These are phyloP conservation scores for Lactarius vividus DNA, from an alignment of 768 basidiomycete species.

Conservation along the genomic window DNA sequence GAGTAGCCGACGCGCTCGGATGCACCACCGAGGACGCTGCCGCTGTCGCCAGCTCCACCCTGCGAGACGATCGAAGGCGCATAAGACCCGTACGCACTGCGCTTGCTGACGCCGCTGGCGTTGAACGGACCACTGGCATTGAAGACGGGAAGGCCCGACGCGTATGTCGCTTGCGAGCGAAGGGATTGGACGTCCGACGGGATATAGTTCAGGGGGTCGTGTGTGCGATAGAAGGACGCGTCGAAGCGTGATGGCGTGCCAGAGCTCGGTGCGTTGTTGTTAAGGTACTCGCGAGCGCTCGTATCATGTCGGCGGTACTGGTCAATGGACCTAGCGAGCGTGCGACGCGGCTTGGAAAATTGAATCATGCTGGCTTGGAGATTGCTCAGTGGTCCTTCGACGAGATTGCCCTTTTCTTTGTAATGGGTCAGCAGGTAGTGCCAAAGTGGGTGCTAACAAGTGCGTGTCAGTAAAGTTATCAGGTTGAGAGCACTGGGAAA, in stretches of 20 bases:
- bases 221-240: slow-evolving; percentile 91
- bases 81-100: slow-evolving; percentile 75
- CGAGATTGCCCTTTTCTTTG: slow-evolving; percentile 91
- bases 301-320: slow-evolving; percentile 93
- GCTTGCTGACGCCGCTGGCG: slow-evolving; percentile 57
- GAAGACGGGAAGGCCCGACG: slow-evolving; percentile 88
- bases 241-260: slow-evolving; percentile 96
- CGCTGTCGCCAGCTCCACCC: slow-evolving; percentile 64
- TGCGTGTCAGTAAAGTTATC: slow-evolving; percentile 24
- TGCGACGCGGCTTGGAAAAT: slow-evolving; percentile 94
- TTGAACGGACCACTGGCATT: slow-evolving; percentile 66
- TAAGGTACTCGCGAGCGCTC: slow-evolving; percentile 76
- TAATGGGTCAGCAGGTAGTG: slow-evolving; percentile 97
- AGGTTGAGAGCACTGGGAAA: slow-evolving; percentile 7
- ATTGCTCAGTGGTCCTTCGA: slow-evolving; percentile 96
- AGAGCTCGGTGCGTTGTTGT: slow-evolving; percentile 43
- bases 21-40: slow-evolving; percentile 44
- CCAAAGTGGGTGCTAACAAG: slow-evolving; percentile 89
- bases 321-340: slow-evolving; percentile 86
- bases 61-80: slow-evolving; percentile 94
- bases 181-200: slow-evolving; percentile 95
- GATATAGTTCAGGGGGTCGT: slow-evolving; percentile 91
- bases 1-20: slow-evolving; percentile 69
- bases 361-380: slow-evolving; percentile 99
- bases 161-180: slow-evolving; percentile 94